These are phyloP conservation scores for Camelina sativa DNA, from an alignment of 345 rosid species.

Conservation along the genomic window DNA sequence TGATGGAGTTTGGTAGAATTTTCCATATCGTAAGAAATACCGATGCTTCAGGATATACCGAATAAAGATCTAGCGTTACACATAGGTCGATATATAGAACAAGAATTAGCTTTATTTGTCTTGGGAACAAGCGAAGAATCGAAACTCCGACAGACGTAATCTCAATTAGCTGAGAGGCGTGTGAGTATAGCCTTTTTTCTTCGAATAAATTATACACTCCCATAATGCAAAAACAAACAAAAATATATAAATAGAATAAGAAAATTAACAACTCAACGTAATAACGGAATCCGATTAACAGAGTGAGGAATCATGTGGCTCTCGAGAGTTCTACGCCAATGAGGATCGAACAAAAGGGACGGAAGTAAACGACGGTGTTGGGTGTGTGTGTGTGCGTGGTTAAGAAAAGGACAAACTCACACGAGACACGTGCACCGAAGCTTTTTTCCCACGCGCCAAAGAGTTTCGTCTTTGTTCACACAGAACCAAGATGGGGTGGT, in stretches of 20 bases:
- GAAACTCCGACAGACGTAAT: constrained; percentile 35
- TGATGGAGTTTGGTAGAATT: not conserved
- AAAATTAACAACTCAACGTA: constrained; percentile 22
- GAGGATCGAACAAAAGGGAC: not conserved
- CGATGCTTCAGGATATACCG: constrained; percentile 19
- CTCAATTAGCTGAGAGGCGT: constrained; percentile 37
- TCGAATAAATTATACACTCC: constrained; percentile 12
- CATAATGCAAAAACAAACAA: not conserved
- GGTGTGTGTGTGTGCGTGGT: not conserved
- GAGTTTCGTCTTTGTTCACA: constrained; percentile 25
- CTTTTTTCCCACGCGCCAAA: constrained; percentile 43
- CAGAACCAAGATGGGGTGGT: constrained; percentile 21
- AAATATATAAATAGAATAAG: not conserved
- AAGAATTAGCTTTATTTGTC: constrained; percentile 34
- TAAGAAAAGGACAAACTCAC: constrained; percentile 13
- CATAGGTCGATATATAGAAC: constrained; percentile 11
- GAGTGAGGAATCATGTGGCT: constrained; percentile 25
- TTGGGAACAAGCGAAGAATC: constrained; percentile 42
- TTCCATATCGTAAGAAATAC: not conserved
- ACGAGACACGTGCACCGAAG: constrained; percentile 40
- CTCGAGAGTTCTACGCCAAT: constrained; percentile 39
- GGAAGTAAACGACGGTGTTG: constrained; percentile 4
- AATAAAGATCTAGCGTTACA: constrained; percentile 10
- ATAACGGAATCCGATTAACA: constrained; percentile 31
- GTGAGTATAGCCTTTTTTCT: constrained; percentile 27